Evolutionary conservation across 2,329 filamentous ascomycete species (phyloP).

Genomic region (Aspergillus sp.): DNA sequence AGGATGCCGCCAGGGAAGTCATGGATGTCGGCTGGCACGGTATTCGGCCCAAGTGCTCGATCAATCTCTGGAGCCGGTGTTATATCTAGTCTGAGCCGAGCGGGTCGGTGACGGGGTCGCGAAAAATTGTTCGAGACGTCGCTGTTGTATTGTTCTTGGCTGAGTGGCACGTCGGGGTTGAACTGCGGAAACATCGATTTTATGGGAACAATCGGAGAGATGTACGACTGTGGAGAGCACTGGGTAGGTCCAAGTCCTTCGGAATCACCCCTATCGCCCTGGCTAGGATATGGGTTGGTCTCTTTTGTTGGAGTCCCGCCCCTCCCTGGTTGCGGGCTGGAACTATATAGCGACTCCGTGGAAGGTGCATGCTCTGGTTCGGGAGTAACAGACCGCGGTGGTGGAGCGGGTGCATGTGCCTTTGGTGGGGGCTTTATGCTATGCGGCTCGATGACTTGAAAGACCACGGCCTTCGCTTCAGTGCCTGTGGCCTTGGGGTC

Average conservation of each 20-base stretch:
- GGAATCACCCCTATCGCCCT: not conserved
- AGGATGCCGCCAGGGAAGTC: constrained; percentile 40
- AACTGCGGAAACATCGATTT: constrained; percentile 49
- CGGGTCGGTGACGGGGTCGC: constrained; percentile 21
- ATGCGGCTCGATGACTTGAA: constrained; percentile 39
- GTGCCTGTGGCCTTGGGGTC: constrained; percentile 30
- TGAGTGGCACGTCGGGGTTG: constrained; percentile 37
- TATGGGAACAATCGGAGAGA: constrained; percentile 39
- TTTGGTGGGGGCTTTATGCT: constrained; percentile 27
- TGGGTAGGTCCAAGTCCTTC: not conserved
- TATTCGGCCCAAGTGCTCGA: constrained; percentile 37
- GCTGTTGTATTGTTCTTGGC: constrained; percentile 38
- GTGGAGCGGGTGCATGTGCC: constrained; percentile 17
- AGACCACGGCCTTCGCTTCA: constrained; percentile 37
- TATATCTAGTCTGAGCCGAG: constrained; percentile 27
- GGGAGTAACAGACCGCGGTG: constrained; percentile 17
- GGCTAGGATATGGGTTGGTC: not conserved
- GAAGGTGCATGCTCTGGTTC: constrained; percentile 17
- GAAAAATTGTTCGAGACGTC: constrained; percentile 19
- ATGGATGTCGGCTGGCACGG: constrained; percentile 43
- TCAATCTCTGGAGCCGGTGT: constrained; percentile 36
- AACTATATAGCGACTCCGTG: constrained; percentile 14
- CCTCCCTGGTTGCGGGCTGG: constrained; percentile 3
- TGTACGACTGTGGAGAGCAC: constrained; percentile 7
- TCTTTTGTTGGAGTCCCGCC: not conserved